phyloP scores from a whole-genome alignment of 495 filamentous ascomycete species.

The Aspergillus biplanus region DNA sequence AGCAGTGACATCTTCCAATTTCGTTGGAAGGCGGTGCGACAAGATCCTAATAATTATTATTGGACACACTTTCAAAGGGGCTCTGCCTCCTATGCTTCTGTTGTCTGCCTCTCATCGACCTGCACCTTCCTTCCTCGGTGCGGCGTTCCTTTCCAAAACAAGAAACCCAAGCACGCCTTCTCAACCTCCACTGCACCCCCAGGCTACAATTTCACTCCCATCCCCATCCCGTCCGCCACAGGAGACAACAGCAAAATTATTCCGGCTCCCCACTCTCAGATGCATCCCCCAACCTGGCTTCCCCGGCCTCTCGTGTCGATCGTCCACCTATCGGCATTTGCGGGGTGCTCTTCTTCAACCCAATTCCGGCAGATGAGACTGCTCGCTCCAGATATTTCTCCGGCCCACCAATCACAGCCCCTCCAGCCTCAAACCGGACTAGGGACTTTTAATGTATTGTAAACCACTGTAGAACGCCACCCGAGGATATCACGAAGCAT shows the following conservation, averaged over 20 bases:
- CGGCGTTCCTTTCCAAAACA: too few species aligned
- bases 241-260: neutral
- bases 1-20: too few species aligned
- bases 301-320: neutral
- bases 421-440: neutral
- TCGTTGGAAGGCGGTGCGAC: too few species aligned
- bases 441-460: neutral
- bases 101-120: too few species aligned
- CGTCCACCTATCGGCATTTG: conserved; percentile 5
- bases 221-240: neutral
- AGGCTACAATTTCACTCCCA: too few species aligned
- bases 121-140: too few species aligned
- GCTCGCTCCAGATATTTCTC: neutral
- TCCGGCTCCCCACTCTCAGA: neutral
- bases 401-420: neutral
- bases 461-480: neutral
- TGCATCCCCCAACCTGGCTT: neutral
- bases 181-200: too few species aligned
- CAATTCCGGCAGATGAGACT: conserved; percentile 7
- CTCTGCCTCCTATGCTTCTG: too few species aligned
- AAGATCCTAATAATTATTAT: too few species aligned
- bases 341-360: neutral
- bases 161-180: too few species aligned
- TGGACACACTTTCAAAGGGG: too few species aligned
- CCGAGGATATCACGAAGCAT: neutral